Base-by-base conservation (phyloP, 441 rosid genomes). In the Pelargonium myrrhifolium region DNA sequence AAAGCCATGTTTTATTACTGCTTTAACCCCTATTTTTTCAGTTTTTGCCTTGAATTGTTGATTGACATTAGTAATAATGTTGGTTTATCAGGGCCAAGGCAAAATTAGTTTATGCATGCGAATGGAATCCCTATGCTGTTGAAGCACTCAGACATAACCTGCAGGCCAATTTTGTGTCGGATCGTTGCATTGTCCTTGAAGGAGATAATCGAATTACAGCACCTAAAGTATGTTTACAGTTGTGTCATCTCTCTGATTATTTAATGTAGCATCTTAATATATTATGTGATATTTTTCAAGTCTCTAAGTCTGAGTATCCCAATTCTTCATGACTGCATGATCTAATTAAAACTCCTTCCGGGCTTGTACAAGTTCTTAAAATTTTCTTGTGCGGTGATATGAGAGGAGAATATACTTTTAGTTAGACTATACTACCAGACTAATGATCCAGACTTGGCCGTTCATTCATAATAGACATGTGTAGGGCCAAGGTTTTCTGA, bases 51-150 rank as follows among this genome's bases (percentile, higher is more conserved):
- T 56, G 24, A 20, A 53, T 18, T 51, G 8, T 51, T 17, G 17
- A 5, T 53, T 15, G 59, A 53, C 22, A 56, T 56, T 56, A 56
- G 22, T 63, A 18, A 28, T 24, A 31, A 63, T 64, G 18, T 4
- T 69, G 42, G 70, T 10, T 69, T 68, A 74, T 72, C 73, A 93
- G 99, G 88, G 96, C 96, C 68, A 80, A 82, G 77, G 99, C 96
- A 69, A 88, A 80, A 77, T 64, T 84, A 62, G 97, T 89, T 60
- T 91, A 86, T 85, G 93, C 99, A 73, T 89, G 97, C 77, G 99
- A 93, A 76, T 91, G 96, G 99, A 93, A 93, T 80, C 90, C 83
- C 39, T 86, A 84, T 84, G 97, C 97, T 67, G 74, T 89, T 71
- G 92, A 86, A 80, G 97, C 97, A 0, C 92, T 93, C 55, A 76